Base-by-base conservation (phyloP, 352 stramenopile species). In the Albugo candida region DNA sequence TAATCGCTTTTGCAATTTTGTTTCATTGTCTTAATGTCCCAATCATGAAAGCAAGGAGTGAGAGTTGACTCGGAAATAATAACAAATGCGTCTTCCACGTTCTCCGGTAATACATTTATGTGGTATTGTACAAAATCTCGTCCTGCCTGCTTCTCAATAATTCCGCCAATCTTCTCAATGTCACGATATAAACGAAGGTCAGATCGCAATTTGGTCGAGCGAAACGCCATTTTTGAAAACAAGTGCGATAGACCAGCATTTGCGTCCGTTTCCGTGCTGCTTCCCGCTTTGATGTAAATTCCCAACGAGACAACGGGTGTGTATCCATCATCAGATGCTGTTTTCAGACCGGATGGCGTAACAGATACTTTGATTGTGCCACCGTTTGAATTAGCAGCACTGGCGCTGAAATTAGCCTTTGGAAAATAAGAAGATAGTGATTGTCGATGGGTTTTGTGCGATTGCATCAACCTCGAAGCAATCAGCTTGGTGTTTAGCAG, bases 191-290 rank as follows among this genome's bases (percentile, higher is more conserved):
- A 59, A 38, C 69, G 68, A 56, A 91, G 61, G 55, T 91, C 77
- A 49, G 77, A 87, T 55, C 74, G 77, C 46, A 21, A 54, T 21
- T 70, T 51, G 11, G 77, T 91, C 19, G 74, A 61, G 40, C 74
- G 77, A 71, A 91, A 91, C 31, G 77, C 74, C 70, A 86, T 75
- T 62, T 87, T 83, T 51, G 70, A 59, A 41, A 81, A 81, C 40
- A 91, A 64, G 63, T 85, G 69, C 61, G 77, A 72, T 14, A 87
- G 41, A 24, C 77, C 77, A 8, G 24, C 24, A 10, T 31, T 31
- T 31, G 24, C 73, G 41, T 86, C 73, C 21, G 48, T 70, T 59
- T 89, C 77, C 48, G 74, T 58, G 48, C 71, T 67, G 45, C 60
- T 56, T 21, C 77, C 77, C 11, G 77, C 65, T 16, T 55, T 61